phyloP scores from a whole-genome alignment of 2,329 filamentous ascomycete genomes.

The Tricladium varicosporioides region DNA sequence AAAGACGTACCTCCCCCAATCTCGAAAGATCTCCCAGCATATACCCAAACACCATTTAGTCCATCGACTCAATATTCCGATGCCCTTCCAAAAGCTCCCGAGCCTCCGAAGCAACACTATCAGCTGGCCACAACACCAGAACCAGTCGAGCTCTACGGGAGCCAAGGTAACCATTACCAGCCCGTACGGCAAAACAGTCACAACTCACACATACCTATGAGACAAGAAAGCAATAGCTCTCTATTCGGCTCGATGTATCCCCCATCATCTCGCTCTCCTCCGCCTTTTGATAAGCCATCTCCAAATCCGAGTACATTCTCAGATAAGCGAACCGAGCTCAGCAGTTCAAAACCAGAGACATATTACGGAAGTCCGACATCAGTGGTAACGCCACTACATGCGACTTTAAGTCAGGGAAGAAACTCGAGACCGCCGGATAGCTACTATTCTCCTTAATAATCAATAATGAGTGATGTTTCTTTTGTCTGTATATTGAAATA shows the following conservation, averaged over 20 bases:
- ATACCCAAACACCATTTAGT: not conserved
- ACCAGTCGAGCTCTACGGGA: slow-evolving; percentile 10
- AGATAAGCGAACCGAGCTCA: not conserved
- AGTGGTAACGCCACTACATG: not conserved
- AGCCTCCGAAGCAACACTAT: not conserved
- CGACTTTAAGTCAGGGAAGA: not conserved
- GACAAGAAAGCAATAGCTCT: not conserved
- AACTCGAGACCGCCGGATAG: slow-evolving; percentile 5
- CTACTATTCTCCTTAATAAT: slow-evolving; percentile 4
- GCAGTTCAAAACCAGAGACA: slow-evolving; percentile 1
- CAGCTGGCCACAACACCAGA: slow-evolving; percentile 9
- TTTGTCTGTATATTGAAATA: no score
- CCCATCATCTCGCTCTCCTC: not conserved
- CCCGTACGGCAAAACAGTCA: not conserved
- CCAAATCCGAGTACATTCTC: slow-evolving; percentile 1
- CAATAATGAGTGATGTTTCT: no score
- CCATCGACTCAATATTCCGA: not conserved
- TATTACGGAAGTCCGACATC: not conserved
- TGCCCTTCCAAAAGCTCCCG: not conserved
- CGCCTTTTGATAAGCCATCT: not conserved
- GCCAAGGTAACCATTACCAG: not conserved
- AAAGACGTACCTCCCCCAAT: not conserved
- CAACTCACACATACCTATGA: not conserved
- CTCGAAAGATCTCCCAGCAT: not conserved
- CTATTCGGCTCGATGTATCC: not conserved